Percentiles rank a stretch among this genome's conserved stretches.
These are phyloP conservation scores for Cyclotella cryptica DNA, from an alignment of 108 stramenopile species.

Conservation along the genomic window DNA sequence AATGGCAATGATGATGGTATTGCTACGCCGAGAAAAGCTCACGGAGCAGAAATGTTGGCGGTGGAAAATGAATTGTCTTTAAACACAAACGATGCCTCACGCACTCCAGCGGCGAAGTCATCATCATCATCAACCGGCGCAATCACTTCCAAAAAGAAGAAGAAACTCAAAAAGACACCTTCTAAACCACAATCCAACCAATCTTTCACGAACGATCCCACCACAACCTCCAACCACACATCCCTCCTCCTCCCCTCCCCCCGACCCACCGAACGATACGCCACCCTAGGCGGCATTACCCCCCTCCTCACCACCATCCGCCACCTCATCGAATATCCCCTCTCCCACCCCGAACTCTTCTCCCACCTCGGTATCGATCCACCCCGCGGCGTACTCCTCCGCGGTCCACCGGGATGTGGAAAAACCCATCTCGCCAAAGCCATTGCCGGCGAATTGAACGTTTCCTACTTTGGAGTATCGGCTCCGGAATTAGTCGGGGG, in stretches of 20 bases:
- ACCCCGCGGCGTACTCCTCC: constrained; percentile 97
- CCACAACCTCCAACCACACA: constrained; percentile 11
- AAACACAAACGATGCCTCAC: not conserved
- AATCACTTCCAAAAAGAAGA: constrained; percentile 44
- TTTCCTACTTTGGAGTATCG: constrained; percentile 81
- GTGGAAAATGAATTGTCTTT: not conserved
- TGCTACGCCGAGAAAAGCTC: no score
- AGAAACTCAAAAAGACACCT: constrained; percentile 27
- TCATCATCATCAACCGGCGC: not conserved
- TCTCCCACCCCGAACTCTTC: constrained; percentile 97
- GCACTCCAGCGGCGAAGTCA: constrained; percentile 8
- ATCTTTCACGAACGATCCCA: constrained; percentile 6
- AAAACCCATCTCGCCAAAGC: constrained; percentile 97
- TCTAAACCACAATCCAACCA: constrained; percentile 13
- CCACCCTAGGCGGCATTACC: constrained; percentile 85
- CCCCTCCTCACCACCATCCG: constrained; percentile 73
- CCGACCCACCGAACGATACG: constrained; percentile 85
- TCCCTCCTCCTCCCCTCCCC: constrained; percentile 60
- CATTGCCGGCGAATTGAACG: constrained; percentile 77
- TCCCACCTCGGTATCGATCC: constrained; percentile 96
- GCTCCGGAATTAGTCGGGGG: constrained; percentile 98
- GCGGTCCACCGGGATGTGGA: constrained; percentile 98
- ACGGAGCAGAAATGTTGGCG: no score
- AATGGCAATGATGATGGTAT: not conserved
- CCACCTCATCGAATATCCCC: constrained; percentile 93